phyloP scores from a whole-genome alignment of 805 yeast species.

The Alloascoidea hylecoeti region DNA sequence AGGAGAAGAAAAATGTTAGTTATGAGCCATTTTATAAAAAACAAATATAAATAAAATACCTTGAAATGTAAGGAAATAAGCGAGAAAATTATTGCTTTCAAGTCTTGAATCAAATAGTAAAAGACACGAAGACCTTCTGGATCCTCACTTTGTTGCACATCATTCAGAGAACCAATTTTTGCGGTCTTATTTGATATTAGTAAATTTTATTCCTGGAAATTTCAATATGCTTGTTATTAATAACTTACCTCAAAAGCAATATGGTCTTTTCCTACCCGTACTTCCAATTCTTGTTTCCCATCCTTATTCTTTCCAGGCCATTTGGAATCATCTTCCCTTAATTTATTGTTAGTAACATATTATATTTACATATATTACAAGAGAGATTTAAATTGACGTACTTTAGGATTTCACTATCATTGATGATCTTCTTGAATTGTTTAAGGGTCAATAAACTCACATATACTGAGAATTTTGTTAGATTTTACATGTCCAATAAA shows the following conservation, averaged over 20 bases:
- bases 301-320: constrained; percentile 27
- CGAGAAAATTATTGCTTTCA: constrained; percentile 27
- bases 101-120: constrained; percentile 27
- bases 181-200: constrained; percentile 12
- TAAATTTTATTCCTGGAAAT: background rate
- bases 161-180: constrained; percentile 24
- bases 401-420: constrained; percentile 23
- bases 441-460: constrained; percentile 20
- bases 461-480: constrained; percentile 10
- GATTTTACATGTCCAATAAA: background rate
- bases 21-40: no score
- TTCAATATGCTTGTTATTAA: background rate
- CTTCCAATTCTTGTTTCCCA: constrained; percentile 27
- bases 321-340: constrained; percentile 20
- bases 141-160: constrained; percentile 23
- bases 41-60: no score
- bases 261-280: constrained; percentile 20
- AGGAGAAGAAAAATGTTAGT: no score
- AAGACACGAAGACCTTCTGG: constrained; percentile 29
- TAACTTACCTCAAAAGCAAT: constrained; percentile 17
- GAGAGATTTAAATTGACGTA: constrained; percentile 6
- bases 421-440: constrained; percentile 20
- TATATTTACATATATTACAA: background rate
- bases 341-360: background rate
- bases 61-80: constrained; percentile 27